Base-by-base conservation (phyloP, 2,329 filamentous ascomycete species). In the Didymella glomerata region DNA sequence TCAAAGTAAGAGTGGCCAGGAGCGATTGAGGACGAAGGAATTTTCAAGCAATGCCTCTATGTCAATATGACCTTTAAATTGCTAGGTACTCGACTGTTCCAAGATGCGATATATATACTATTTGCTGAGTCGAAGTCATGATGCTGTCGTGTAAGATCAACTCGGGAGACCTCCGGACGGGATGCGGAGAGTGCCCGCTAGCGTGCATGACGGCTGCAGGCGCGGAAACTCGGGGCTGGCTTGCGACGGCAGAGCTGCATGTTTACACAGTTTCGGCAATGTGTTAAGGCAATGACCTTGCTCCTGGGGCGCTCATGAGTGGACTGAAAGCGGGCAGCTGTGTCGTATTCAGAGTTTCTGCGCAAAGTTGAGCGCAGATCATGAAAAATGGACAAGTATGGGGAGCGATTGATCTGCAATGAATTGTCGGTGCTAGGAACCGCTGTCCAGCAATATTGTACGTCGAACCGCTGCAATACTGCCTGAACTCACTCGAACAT, bases 401-500 rank as follows among this genome's bases (percentile, higher is more conserved):
- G 13, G 20, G 38, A 24, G 7, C 36, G 6, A 16, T 36, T 36
- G 32, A 41, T 16, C 38, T 11, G 20, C 8, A 13, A 24, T 24
- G 10, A 2, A 41, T 24, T 41, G 20, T 24, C 20, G 18, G 14
- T 24, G 20, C 20, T 22, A 18, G 20, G 2, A 20, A 14, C 5
- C 6, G 18, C 10, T 16, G 20, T 41, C 38, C 24, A 24, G 18
- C 20, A 6, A 22, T 41, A 11, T 9, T 41, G 38, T 6, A 22
- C 20, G 6, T 20, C 20, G 38, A 24, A 13, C 24, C 14, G 38
- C 38, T 41, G 38, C 20, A 24, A 13, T 24, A 41, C 38, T 41
- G 18, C 24, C 38, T 20, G 25, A 22, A 20, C 48, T 62, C 68
- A 79, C 48, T 76, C 75, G 57, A 81, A 79, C 67, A 78, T 76